phyloP scores from a whole-genome alignment of 225 moss, liverwort and hornwort genomes.

The Pseudoscleropodium purum region DNA sequence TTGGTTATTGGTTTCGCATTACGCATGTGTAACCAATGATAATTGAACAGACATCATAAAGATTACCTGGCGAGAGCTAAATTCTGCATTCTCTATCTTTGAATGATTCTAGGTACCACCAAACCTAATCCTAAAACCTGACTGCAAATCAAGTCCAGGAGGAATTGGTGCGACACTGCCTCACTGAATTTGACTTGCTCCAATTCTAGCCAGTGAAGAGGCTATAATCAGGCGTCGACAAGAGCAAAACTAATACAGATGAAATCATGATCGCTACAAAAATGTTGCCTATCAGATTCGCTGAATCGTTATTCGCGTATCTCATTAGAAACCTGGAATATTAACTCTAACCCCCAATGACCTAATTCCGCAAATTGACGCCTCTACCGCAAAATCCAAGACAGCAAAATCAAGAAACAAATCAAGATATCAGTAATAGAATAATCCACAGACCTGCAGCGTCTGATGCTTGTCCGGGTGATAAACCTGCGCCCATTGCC shows the following conservation, averaged over 20 bases:
- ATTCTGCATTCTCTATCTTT: background rate
- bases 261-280: background rate
- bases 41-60: background rate
- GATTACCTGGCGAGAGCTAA: background rate
- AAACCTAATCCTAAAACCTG: background rate
- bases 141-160: background rate
- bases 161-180: background rate
- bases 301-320: background rate
- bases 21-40: background rate
- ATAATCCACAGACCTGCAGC: conserved; percentile 42
- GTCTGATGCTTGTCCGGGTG: conserved; percentile 96
- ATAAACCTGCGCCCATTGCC: conserved; percentile 96
- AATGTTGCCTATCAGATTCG: background rate
- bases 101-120: background rate
- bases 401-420: background rate
- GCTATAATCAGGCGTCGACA: background rate
- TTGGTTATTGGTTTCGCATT: background rate
- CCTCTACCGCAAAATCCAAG: background rate
- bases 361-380: background rate
- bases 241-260: background rate
- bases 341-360: background rate
- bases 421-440: background rate
- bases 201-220: background rate
- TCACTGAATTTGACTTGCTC: background rate
- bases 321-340: background rate